phyloP scores from a whole-genome alignment of 257 asterid species.

The Voacanga thouarsii region DNA sequence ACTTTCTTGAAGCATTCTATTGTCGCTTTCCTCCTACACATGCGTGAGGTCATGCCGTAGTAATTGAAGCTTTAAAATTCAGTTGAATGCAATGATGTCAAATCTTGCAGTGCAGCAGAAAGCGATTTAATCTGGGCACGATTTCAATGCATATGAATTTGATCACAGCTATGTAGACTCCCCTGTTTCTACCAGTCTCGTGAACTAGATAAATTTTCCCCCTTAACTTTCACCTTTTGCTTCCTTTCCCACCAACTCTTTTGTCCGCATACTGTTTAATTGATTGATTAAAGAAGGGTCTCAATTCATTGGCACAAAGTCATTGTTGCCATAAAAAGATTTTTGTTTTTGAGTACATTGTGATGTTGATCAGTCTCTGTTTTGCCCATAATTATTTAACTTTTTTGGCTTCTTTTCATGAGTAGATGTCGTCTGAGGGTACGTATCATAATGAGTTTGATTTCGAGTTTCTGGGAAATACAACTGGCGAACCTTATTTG shows the following conservation, averaged over 20 bases:
- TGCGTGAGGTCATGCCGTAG: neutral
- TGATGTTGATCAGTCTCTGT: neutral
- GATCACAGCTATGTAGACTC: neutral
- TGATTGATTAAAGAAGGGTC: neutral
- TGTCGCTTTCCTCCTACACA: neutral
- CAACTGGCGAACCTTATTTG: conserved; percentile 75
- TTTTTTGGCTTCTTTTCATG: neutral
- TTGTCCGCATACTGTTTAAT: conserved; percentile 5
- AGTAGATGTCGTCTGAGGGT: conserved; percentile 93
- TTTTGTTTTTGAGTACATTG: neutral
- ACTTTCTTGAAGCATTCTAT: neutral
- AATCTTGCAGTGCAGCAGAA: neutral
- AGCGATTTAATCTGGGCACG: neutral
- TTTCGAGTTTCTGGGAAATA: conserved; percentile 83
- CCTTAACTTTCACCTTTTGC: neutral
- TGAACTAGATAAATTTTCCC: conserved; percentile 11
- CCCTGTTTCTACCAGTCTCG: neutral
- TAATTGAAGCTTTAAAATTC: neutral
- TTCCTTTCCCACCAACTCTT: conserved; percentile 12
- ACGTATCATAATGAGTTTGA: conserved; percentile 79
- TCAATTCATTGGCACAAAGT: conserved; percentile 4
- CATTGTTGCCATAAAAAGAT: neutral
- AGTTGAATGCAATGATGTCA: conserved; percentile 11
- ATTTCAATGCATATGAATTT: conserved; percentile 11
- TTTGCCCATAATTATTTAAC: no score